Base-by-base conservation (phyloP, 352 stramenopile genomes). In the Globisporangium paddicum region DNA sequence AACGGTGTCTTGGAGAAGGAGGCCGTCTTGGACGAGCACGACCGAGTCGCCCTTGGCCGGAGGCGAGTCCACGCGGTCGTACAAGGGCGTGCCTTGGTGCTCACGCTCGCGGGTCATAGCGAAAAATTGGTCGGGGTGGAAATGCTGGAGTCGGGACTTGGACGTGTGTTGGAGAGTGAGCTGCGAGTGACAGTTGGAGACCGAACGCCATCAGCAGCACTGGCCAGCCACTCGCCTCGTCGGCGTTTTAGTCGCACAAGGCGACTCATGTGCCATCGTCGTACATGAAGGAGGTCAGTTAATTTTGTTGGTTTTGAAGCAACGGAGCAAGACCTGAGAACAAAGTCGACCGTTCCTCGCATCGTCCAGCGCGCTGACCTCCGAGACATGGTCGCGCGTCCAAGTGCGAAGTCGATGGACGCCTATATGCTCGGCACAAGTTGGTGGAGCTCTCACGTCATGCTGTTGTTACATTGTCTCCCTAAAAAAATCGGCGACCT, bases 1-100 rank as follows among this genome's bases (percentile, higher is more conserved):
- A 47, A n/a, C 46, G 19, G 55, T 59, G 40, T 66, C 65, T 13
- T 73, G 55, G 19, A 62, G 60, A 2, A 79, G 51, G 2, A 64
- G 65, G 44, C 73, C 35, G 38, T 25, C 37, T 3, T 38, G 47
- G n/a, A 63, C n/a, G 56, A 51, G 47, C 46, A 63, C 60, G 7
- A 68, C 62, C 6, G 62, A 56, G 8, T 55, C 63, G 47, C 66
- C 56, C 0, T 63, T 61, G 0, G 54, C 62, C 9, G 54, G 54
- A 1, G 76, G 68, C 0, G 67, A 76, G 18, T 63, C 71, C 18
- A 73, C 62, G 10, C 55, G 42, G 18, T 71, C 69, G 55, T 82
- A 87, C 38, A 45, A 63, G 1, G 79, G 76, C n/a, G 76, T 86
- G 46, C 55, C 68, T 18, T 75, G 64, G 62, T 70, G 64, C n/a